Evolutionary conservation across 148 eudicot species (phyloP).

Genomic region (Salicornia ramosissima): DNA sequence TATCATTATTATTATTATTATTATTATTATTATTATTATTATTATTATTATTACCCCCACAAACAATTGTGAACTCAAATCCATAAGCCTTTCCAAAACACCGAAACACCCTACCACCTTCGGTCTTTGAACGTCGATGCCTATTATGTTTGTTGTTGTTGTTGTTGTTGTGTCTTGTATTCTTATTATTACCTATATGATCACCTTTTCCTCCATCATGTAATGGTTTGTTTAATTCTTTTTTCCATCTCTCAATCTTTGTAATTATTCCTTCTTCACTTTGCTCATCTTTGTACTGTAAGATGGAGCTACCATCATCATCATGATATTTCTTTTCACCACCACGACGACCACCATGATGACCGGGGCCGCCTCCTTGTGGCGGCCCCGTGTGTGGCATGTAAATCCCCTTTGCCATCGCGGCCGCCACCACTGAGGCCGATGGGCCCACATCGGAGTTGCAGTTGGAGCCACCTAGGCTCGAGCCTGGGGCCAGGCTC

Average conservation of each 20-base stretch:
- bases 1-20: slow-evolving; percentile 10
- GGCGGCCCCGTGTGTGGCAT: slow-evolving; percentile 18
- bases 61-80: slow-evolving; percentile 41
- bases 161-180: neutral
- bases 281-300: slow-evolving; percentile 43
- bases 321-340: slow-evolving; percentile 1
- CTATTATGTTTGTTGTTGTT: neutral
- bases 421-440: slow-evolving; percentile 52
- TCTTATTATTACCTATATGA: neutral
- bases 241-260: slow-evolving; percentile 44
- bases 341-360: neutral
- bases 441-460: slow-evolving; percentile 51
- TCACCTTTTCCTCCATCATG: neutral
- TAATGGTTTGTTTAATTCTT: slow-evolving; percentile 26
- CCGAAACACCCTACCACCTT: slow-evolving; percentile 21
- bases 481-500: slow-evolving; percentile 6
- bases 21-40: slow-evolving; percentile 12
- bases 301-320: slow-evolving; percentile 36
- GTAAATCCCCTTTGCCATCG: slow-evolving; percentile 37
- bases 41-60: slow-evolving; percentile 27
- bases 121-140: slow-evolving; percentile 18
- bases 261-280: slow-evolving; percentile 37
- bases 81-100: slow-evolving; percentile 42
- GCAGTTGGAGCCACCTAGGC: slow-evolving; percentile 21
- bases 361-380: neutral